Base-by-base conservation (phyloP, 352 stramenopile genomes). In the Phytophthora agathidicida region DNA sequence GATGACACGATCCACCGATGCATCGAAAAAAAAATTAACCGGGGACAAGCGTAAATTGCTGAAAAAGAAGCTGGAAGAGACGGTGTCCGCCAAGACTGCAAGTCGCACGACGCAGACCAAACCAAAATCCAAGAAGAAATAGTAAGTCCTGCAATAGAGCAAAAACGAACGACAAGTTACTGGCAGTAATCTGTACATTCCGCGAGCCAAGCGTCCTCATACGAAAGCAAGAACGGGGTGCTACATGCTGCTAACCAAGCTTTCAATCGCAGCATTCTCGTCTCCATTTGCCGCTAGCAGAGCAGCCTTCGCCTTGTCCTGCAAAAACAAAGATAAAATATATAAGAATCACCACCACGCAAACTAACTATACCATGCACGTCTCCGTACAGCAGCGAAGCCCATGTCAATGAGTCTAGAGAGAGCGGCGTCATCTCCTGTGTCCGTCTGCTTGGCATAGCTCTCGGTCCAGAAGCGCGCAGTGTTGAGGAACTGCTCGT, bases 391-490 rank as follows among this genome's bases (percentile, higher is more conserved):
- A 41, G 85, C 76, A 8, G 83, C 58, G 36, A 96, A 96, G 13
- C 87, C 88, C 88, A 97, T 96, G 54, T 96, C 90, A 8, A 80
- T 79, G 48, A 96, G 76, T 22, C 86, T 68, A 17, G 65, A 71
- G 10, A 97, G 72, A 1, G 86, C 83, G 5, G 76, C 86, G 35
- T 82, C 80, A 51, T 80, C 68, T 10, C 61, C 59, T 24, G 69
- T 75, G 10, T 75, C 65, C 41, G 77, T 80, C 27, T 86, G 75
- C 53, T 90, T 91, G n/a, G 89, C 96, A 73, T 99, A 98, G 31
- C 78, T 96, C 70, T 98, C 88, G 17, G 94, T 98, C 96, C 96
- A 99, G 56, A 98, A 98, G 50, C 93, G 95, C 20, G 96, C 96
- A 54, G 93, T 99, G 51, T 86, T 91, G 31, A 93, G 83, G 71